Conservation (phyloP, 176 grass and related monocot species). For the Rhynchospora tenuis region DNA sequence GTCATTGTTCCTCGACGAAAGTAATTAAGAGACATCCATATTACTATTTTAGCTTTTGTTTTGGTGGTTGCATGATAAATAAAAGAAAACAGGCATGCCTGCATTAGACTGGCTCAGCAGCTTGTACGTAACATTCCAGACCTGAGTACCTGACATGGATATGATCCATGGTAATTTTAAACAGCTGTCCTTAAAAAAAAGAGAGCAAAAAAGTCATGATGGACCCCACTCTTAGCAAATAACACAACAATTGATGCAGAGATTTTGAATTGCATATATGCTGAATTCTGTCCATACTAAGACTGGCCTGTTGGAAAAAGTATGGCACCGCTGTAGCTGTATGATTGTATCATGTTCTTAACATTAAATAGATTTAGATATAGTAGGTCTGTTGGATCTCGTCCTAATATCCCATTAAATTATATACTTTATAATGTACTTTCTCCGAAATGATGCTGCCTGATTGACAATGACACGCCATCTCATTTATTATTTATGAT, state of each 20-base stretch:
- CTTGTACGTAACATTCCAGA: neutral
- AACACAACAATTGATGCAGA: neutral
- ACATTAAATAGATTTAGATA: constrained; percentile 14
- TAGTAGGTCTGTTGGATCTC: constrained; percentile 3
- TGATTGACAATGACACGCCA: constrained; percentile 10
- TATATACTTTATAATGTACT: neutral
- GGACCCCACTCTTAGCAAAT: neutral
- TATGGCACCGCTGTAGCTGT: neutral
- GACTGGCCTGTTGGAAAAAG: neutral
- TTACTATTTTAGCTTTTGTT: neutral
- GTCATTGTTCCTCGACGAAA: neutral
- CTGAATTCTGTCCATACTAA: neutral
- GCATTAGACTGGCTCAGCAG: neutral
- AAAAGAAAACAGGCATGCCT: neutral
- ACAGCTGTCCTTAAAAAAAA: neutral
- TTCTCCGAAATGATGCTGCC: neutral
- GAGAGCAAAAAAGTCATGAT: neutral
- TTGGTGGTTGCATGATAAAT: neutral
- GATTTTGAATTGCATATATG: constrained; percentile 6
- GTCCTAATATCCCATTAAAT: neutral
- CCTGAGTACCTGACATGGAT: neutral
- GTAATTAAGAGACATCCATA: neutral
- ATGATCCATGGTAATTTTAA: neutral
- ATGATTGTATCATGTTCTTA: neutral
- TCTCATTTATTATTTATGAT: neutral